These are phyloP conservation scores for Phytophthora podocarpi DNA, from an alignment of 352 stramenopile species.

Conservation along the genomic window DNA sequence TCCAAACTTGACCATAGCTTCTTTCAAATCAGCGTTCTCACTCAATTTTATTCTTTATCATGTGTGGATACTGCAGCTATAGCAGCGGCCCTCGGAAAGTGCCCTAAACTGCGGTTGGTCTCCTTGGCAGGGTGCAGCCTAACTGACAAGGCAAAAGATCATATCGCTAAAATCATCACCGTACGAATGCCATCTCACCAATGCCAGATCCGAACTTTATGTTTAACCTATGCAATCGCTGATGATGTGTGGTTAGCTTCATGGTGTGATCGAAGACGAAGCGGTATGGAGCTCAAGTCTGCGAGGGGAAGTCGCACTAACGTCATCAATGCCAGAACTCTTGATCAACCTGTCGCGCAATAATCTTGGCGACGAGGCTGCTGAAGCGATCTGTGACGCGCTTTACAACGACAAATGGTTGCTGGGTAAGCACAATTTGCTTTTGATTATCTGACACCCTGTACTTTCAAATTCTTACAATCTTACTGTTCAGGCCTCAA, in stretches of 20 bases:
- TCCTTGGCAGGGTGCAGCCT: constrained; percentile 50
- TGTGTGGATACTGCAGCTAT: constrained; percentile 25
- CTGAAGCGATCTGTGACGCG: constrained; percentile 47
- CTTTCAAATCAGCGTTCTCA: background rate
- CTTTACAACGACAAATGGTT: constrained; percentile 77
- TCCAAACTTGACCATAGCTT: background rate
- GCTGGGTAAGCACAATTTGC: constrained; percentile 31
- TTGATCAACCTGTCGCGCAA: constrained; percentile 62
- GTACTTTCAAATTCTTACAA: background rate
- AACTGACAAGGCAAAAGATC: constrained; percentile 53
- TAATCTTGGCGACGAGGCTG: constrained; percentile 41
- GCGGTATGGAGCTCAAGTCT: constrained; percentile 62
- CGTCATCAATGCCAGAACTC: constrained; percentile 22
- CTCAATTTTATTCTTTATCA: background rate
- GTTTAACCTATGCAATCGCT: background rate
- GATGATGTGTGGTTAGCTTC: constrained; percentile 38
- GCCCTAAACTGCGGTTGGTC: constrained; percentile 43
- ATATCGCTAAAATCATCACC: constrained; percentile 67
- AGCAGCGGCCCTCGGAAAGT: constrained; percentile 47
- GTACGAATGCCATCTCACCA: constrained; percentile 21
- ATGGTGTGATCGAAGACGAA: constrained; percentile 59
- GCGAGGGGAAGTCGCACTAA: constrained; percentile 33
- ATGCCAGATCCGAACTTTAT: too few species aligned
- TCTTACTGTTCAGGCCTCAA: constrained; percentile 41
- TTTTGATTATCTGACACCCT: background rate